phyloP scores from a whole-genome alignment of 306 rosid genomes.

The Trifolium repens region DNA sequence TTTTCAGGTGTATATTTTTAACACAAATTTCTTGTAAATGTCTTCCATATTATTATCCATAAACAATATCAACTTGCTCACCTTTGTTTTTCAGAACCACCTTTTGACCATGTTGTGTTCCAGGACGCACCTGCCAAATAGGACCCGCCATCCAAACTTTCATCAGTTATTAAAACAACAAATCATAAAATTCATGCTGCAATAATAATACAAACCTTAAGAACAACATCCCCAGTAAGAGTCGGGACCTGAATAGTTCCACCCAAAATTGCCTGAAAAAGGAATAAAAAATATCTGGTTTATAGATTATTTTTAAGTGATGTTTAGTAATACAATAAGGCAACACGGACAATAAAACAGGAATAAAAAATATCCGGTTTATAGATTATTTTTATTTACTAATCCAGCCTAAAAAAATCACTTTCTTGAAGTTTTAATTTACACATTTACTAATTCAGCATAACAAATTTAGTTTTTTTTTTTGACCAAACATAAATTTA shows the following conservation, averaged over 20 bases:
- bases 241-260: conserved; percentile 93
- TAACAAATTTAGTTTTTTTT: background rate
- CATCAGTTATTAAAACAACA: conserved; percentile 21
- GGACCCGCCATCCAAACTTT: conserved; percentile 15
- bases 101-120: conserved; percentile 90
- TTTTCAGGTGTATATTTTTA: conserved; percentile 11
- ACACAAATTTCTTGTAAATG: background rate
- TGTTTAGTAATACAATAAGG: conserved; percentile 4
- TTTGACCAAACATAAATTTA: background rate
- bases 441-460: background rate
- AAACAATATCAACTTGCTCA: conserved; percentile 44
- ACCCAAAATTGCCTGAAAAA: conserved; percentile 79
- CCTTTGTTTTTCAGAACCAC: conserved; percentile 97
- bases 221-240: conserved; percentile 84
- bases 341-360: background rate
- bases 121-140: conserved; percentile 76
- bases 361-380: background rate
- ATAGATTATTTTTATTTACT: background rate
- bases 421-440: background rate
- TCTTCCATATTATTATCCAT: background rate
- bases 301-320: background rate
- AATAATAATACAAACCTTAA: conserved; percentile 65
- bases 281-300: background rate
- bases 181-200: conserved; percentile 14
- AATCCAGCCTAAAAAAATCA: background rate